A percentile compares a stretch with the other conserved stretches of the same genome.
Evolutionary conservation across 1,284 basidiomycete species (phyloP).

Genomic region (Sporisorium graminicola): DNA sequence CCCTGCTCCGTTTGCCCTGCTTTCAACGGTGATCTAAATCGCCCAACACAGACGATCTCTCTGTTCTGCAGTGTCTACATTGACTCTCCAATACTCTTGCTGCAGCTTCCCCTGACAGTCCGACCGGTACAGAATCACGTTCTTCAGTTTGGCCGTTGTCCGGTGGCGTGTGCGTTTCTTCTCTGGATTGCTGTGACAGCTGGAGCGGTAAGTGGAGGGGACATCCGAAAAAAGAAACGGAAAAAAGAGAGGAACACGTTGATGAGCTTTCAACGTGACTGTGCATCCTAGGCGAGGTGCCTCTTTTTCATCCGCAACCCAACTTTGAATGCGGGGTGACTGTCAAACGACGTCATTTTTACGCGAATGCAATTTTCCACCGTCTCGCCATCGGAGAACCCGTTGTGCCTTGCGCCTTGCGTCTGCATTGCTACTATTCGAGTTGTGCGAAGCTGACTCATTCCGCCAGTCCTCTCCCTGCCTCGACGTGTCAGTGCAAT

Average conservation of each 20-base stretch:
- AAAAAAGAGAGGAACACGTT: constrained; percentile 10
- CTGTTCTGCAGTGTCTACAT: too few relatives aligned
- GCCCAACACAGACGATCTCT: background rate
- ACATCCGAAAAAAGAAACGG: background rate
- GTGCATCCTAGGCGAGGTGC: constrained; percentile 11
- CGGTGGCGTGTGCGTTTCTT: background rate
- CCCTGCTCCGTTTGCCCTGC: background rate
- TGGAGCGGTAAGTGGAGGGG: constrained; percentile 16
- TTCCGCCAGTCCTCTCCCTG: background rate
- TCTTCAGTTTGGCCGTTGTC: background rate
- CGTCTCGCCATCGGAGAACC: constrained; percentile 7
- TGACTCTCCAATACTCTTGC: too few relatives aligned
- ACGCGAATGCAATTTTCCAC: background rate
- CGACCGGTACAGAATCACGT: too few relatives aligned
- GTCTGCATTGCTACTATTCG: too few relatives aligned
- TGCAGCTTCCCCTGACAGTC: too few relatives aligned
- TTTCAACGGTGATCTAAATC: background rate
- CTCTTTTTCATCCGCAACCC: background rate
- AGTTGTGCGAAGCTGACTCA: constrained; percentile 9
- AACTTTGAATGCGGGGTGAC: constrained; percentile 28
- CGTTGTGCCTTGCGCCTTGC: too few relatives aligned
- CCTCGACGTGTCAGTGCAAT: too few relatives aligned
- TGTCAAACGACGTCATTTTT: constrained; percentile 45
- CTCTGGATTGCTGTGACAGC: background rate
- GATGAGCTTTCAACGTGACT: background rate